Evolutionary conservation across 2,329 filamentous ascomycete species (phyloP).

Genomic region (Eutypa lata): DNA sequence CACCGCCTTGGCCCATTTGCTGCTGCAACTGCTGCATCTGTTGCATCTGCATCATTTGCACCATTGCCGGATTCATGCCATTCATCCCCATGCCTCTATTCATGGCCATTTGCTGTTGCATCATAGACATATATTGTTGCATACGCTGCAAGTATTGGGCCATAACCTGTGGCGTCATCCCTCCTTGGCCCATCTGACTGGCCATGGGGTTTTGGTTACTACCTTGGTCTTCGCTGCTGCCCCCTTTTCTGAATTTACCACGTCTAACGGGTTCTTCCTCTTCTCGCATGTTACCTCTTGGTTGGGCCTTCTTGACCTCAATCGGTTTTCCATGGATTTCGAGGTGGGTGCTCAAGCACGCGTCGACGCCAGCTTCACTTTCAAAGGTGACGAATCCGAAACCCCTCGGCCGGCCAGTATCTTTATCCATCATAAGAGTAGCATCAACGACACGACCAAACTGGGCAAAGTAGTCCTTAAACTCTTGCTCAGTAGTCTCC

Average conservation of each 20-base stretch:
- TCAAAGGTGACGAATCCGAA: constrained; percentile 99
- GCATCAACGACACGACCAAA: constrained; percentile 96
- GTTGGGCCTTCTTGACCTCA: constrained; percentile 97
- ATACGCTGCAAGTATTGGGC: constrained; percentile 97
- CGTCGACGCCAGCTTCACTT: constrained; percentile 90
- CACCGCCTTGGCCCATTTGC: constrained; percentile 37
- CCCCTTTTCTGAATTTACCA: constrained; percentile 56
- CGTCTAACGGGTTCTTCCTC: constrained; percentile 73
- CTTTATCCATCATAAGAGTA: constrained; percentile 99
- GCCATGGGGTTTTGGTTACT: constrained; percentile 26
- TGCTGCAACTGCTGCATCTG: constrained; percentile 65
- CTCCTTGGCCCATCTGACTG: constrained; percentile 28
- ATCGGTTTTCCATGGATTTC: constrained; percentile 95
- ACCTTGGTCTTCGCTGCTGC: constrained; percentile 39
- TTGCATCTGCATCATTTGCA: constrained; percentile 75
- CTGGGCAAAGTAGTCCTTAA: constrained; percentile 93
- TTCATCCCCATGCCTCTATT: constrained; percentile 62
- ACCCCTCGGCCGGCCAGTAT: constrained; percentile 91
- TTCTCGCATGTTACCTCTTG: constrained; percentile 88
- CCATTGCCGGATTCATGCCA: constrained; percentile 72
- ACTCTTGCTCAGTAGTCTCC: constrained; percentile 93
- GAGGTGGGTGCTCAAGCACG: constrained; percentile 77
- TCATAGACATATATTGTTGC: constrained; percentile 94
- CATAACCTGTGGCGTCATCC: constrained; percentile 96
- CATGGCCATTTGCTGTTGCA: constrained; percentile 92